Conservation (phyloP, 2,329 filamentous ascomycete genomes). For the Paramyrothecium roridum region DNA sequence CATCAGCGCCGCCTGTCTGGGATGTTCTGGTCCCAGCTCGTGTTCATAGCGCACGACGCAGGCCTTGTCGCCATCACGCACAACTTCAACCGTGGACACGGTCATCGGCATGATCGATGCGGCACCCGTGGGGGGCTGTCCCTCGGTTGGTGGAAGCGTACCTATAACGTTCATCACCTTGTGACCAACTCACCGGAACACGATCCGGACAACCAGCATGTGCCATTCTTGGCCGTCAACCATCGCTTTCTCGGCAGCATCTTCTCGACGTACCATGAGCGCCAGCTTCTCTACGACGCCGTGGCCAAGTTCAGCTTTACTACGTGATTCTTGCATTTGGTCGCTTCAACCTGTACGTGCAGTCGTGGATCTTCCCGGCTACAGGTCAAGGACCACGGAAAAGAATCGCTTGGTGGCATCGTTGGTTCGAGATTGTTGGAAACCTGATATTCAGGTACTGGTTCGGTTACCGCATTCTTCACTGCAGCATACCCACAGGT, state of each 20-base stretch:
- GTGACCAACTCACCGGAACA: constrained; percentile 94
- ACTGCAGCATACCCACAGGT: constrained; percentile 68
- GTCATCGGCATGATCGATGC: constrained; percentile 87
- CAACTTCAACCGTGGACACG: constrained; percentile 75
- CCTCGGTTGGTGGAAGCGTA: constrained; percentile 95
- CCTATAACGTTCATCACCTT: constrained; percentile 95
- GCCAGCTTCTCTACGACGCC: constrained; percentile 73
- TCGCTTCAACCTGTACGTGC: constrained; percentile 81
- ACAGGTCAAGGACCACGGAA: constrained; percentile 67
- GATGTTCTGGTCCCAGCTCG: constrained; percentile 87
- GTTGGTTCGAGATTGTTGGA: constrained; percentile 72
- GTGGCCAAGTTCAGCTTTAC: constrained; percentile 76
- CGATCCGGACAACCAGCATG: constrained; percentile 90
- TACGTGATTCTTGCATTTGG: constrained; percentile 78
- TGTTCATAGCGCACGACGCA: constrained; percentile 91
- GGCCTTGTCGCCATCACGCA: constrained; percentile 98
- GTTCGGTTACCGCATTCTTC: constrained; percentile 81
- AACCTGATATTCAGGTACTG: constrained; percentile 81
- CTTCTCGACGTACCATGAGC: constrained; percentile 79
- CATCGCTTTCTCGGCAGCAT: constrained; percentile 74
- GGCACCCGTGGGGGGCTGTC: constrained; percentile 88
- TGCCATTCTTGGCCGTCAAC: constrained; percentile 84
- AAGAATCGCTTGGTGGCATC: constrained; percentile 78
- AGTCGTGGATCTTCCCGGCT: constrained; percentile 77
- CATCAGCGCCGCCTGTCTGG: constrained; percentile 69